These are phyloP conservation scores for Ophiostoma sp. DNA, from an alignment of 2,329 filamentous ascomycete species.

Conservation along the genomic window DNA sequence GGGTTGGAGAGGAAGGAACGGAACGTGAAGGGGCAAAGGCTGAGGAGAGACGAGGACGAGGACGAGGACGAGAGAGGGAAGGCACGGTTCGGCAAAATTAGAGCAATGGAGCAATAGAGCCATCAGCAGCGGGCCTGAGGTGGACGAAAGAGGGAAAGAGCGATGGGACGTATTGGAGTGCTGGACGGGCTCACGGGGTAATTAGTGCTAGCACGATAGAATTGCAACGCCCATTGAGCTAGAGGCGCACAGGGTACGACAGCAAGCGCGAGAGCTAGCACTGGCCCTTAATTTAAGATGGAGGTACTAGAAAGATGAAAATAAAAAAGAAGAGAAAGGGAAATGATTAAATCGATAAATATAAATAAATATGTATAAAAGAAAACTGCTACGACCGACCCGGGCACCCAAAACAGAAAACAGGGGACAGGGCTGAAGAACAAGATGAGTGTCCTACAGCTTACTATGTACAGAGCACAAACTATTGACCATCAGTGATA, in stretches of 20 bases:
- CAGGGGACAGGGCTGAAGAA: neutral
- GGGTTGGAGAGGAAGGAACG: conserved; percentile 12
- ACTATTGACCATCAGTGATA: neutral
- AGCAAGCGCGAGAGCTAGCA: neutral
- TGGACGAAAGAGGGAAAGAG: neutral
- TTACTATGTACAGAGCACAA: neutral
- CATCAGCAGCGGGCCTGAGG: neutral
- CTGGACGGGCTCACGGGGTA: neutral
- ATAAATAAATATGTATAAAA: neutral
- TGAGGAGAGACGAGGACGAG: neutral
- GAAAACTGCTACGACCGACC: neutral
- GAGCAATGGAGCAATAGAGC: neutral
- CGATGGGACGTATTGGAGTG: neutral
- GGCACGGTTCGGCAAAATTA: conserved; percentile 11
- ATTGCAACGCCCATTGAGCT: conserved; percentile 2
- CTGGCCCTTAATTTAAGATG: too few relatives aligned
- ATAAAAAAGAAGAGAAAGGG: too few relatives aligned
- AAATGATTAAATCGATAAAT: neutral
- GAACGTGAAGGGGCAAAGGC: conserved; percentile 7
- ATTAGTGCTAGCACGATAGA: neutral
- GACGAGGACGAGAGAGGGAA: conserved; percentile 1
- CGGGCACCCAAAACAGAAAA: neutral
- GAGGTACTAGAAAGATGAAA: too few relatives aligned
- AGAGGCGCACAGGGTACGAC: neutral
- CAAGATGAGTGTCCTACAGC: neutral